Conservation (phyloP, 305 asterid species). For the Fraxinus sp. region DNA sequence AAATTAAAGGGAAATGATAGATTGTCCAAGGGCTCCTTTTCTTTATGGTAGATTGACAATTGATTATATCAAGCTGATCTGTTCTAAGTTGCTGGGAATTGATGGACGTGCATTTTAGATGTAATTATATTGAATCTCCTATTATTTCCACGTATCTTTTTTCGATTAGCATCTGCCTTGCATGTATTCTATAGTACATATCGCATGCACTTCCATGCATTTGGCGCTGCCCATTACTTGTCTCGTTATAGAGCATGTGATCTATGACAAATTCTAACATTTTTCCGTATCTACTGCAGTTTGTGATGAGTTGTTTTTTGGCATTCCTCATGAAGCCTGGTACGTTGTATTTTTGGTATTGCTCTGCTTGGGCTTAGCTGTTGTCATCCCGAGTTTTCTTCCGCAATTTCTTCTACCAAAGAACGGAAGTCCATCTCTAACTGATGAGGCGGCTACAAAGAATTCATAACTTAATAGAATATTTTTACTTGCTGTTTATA, state of each 20-base stretch:
- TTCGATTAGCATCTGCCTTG: neutral
- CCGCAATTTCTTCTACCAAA: slow-evolving; percentile 58
- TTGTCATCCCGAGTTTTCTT: slow-evolving; percentile 63
- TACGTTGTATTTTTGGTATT: slow-evolving; percentile 52
- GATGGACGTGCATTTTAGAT: neutral
- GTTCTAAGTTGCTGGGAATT: neutral
- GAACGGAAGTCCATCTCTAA: slow-evolving; percentile 35
- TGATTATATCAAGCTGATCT: neutral
- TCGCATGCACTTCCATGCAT: neutral
- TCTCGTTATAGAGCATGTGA: neutral
- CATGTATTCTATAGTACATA: neutral
- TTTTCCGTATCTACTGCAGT: slow-evolving; percentile 46
- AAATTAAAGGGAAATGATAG: neutral
- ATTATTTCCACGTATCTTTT: neutral
- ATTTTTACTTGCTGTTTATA: neutral
- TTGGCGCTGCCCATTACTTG: neutral
- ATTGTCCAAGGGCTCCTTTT: neutral
- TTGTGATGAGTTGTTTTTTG: slow-evolving; percentile 79
- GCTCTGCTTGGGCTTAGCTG: slow-evolving; percentile 59
- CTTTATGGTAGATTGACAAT: slow-evolving; percentile 8
- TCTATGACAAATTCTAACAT: slow-evolving; percentile 17
- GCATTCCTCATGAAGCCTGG: slow-evolving; percentile 84
- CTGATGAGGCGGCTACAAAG: slow-evolving; percentile 37
- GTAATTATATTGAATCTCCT: no score
- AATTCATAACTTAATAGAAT: slow-evolving; percentile 32